These are phyloP conservation scores for Quaeritorhiza haematococci DNA, from an alignment of 371 early-diverging fungal genomes.

Conservation along the genomic window DNA sequence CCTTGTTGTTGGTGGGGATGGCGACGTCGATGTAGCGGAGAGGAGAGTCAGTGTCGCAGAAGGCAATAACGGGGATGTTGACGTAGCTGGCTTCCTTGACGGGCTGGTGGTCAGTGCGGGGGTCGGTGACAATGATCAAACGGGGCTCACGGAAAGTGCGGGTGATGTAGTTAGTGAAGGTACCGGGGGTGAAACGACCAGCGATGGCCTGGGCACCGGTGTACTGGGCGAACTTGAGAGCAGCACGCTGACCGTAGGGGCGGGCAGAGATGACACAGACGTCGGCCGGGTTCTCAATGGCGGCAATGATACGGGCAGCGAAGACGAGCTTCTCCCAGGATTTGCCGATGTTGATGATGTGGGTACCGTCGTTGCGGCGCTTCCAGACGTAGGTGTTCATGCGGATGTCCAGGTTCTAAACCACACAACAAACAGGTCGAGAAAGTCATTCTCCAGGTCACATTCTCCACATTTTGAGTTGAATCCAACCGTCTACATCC, in stretches of 20 bases:
- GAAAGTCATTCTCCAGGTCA: constrained; percentile 81
- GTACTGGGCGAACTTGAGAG: constrained; percentile 95
- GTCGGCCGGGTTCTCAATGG: constrained; percentile 93
- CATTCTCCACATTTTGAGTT: too few relatives aligned
- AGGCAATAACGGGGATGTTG: constrained; percentile 98
- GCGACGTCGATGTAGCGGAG: constrained; percentile 95
- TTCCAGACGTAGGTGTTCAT: constrained; percentile 92
- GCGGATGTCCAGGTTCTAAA: constrained; percentile 84
- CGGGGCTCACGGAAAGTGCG: constrained; percentile 98
- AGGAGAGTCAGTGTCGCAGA: constrained; percentile 96
- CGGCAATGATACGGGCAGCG: constrained; percentile 96
- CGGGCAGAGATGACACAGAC: constrained; percentile 94
- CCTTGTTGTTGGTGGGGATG: constrained; percentile 99
- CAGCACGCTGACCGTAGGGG: constrained; percentile 98
- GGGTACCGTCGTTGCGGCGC: constrained; percentile 87
- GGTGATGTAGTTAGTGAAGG: constrained; percentile 99
- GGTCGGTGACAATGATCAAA: constrained; percentile 96
- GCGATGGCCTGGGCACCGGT: constrained; percentile 96
- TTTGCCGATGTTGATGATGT: constrained; percentile 97
- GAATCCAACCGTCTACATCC: too few relatives aligned
- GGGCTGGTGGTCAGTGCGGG: constrained; percentile 97
- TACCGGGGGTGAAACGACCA: constrained; percentile 99
- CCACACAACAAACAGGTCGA: too few relatives aligned
- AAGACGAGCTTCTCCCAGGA: constrained; percentile 99
- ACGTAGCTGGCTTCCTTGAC: constrained; percentile 98